Percentiles rank a stretch among this genome's conserved stretches.
phyloP scores from a whole-genome alignment of 1,284 basidiomycete genomes.

The Singerocomus inundabilis region DNA sequence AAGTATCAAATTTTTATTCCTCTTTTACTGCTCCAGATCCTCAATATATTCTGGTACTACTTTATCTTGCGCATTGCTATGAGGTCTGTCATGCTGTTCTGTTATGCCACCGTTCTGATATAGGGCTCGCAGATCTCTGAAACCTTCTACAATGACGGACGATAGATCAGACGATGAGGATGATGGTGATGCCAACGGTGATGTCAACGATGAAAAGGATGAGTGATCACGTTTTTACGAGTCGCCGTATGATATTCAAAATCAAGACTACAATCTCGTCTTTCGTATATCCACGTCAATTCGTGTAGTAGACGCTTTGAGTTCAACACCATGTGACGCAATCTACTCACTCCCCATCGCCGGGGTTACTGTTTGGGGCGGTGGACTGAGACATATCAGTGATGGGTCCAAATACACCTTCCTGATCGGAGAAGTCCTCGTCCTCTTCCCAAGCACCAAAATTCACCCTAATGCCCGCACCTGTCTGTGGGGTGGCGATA shows the following conservation, averaged over 20 bases:
- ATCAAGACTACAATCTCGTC: background rate
- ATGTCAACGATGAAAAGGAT: constrained; percentile 32
- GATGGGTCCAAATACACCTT: constrained; percentile 43
- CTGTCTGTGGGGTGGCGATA: constrained; percentile 19
- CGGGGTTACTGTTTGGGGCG: constrained; percentile 2
- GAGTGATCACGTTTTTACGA: constrained; percentile 23
- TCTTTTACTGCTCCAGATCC: constrained; percentile 70
- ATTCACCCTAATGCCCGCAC: constrained; percentile 50
- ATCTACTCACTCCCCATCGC: constrained; percentile 5
- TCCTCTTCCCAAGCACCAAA: constrained; percentile 62
- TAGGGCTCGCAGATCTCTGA: constrained; percentile 12
- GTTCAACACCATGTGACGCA: background rate
- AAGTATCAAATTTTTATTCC: constrained; percentile 79
- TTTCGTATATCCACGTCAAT: constrained; percentile 9
- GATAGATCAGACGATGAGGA: constrained; percentile 72
- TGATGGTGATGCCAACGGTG: constrained; percentile 33
- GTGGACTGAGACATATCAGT: constrained; percentile 8
- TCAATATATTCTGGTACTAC: constrained; percentile 92
- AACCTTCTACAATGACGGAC: constrained; percentile 34
- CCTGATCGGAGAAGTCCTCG: constrained; percentile 56
- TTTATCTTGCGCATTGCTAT: constrained; percentile 71
- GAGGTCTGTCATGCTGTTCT: constrained; percentile 33
- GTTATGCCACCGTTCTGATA: background rate
- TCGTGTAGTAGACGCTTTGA: constrained; percentile 7
- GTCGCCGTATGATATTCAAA: background rate